Evolutionary conservation across 108 stramenopile species (phyloP), one percentile per base, ranked within the genome.

Genomic region (Hondaea fermentalgiana): DNA sequence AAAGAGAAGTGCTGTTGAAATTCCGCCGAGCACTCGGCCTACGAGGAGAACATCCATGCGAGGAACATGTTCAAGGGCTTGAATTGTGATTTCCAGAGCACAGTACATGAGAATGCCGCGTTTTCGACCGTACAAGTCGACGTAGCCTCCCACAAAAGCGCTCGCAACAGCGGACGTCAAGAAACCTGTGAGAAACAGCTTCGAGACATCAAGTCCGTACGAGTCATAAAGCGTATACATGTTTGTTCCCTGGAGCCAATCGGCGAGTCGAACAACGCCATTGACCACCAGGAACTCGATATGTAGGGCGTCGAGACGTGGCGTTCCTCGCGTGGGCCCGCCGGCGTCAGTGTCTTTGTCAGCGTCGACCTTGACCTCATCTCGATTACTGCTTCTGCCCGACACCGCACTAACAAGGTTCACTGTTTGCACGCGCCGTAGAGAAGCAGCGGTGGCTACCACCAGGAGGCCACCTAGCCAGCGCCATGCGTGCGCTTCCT

Each of bases 181-280:
- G 89, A 99, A 99, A 35, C 98, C 98, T 35, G 97, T 97, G n/a
- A 98, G 91, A 91, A 99, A 99, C 29, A 99, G 95, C 21, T 97
- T 96, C 12, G 96, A 96, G 55, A 98, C 95, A 88, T 97, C 96
- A 57, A 99, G 97, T 60, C 96, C 96, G 94, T 99, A 99, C 6
- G 76, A 95, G 69, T 96, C 76, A 91, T 99, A 99, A 43, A 99
- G 95, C 3, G 98, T 98, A 94, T 98, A 98, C 43, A 98, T 98
- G 90, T 98, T 97, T 5, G 99, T 97, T 42, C 99, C 99, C 92
- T 99, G 99, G 93, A 98, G 97, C 98, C 98, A 99, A 90, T 99
- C 98, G 42, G 98, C 98, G 49, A 99, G 92, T 97, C 98, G 98
- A 72, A 98, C 96, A 21, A 98, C 93, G 35, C 96, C 91, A 90